Conservation (phyloP, 495 filamentous ascomycete genomes). For the Penicillium lagena region DNA sequence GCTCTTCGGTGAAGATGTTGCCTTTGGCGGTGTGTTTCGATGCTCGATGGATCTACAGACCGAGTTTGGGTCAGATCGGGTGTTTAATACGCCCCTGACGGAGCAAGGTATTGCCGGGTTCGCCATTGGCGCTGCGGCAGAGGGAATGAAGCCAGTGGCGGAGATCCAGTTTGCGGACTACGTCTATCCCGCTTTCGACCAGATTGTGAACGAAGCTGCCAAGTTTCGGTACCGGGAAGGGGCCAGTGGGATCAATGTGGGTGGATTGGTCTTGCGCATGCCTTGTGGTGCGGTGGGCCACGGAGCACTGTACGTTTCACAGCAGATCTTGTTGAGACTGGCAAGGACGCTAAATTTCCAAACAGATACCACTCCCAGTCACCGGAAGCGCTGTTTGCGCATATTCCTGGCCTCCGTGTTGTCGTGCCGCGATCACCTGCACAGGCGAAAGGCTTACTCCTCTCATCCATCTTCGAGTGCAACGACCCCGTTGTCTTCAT, state of each 20-base stretch:
- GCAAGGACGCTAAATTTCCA: not conserved
- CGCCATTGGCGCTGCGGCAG: slow-evolving; percentile 79
- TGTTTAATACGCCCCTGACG: slow-evolving; percentile 93
- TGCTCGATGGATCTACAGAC: slow-evolving; percentile 87
- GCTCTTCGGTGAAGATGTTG: slow-evolving; percentile 94
- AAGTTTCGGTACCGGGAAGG: slow-evolving; percentile 90
- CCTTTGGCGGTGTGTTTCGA: slow-evolving; percentile 94
- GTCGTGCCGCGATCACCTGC: slow-evolving; percentile 85
- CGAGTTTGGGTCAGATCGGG: slow-evolving; percentile 78
- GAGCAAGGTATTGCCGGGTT: slow-evolving; percentile 96
- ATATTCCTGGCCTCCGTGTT: slow-evolving; percentile 83
- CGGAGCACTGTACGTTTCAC: slow-evolving; percentile 64
- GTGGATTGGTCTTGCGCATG: slow-evolving; percentile 88
- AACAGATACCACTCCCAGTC: slow-evolving; percentile 84
- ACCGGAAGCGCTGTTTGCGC: slow-evolving; percentile 86
- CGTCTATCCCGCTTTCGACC: slow-evolving; percentile 93
- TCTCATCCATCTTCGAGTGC: slow-evolving; percentile 68
- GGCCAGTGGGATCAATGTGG: slow-evolving; percentile 55
- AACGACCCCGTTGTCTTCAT: slow-evolving; percentile 93
- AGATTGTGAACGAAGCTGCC: slow-evolving; percentile 94
- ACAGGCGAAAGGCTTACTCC: slow-evolving; percentile 87
- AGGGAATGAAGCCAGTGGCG: slow-evolving; percentile 89
- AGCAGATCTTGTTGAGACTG: too few species aligned
- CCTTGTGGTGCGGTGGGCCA: slow-evolving; percentile 94
- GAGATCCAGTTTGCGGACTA: slow-evolving; percentile 99